Base-by-base conservation (phyloP, 2,329 filamentous ascomycete species). In the Beauveria sp. region DNA sequence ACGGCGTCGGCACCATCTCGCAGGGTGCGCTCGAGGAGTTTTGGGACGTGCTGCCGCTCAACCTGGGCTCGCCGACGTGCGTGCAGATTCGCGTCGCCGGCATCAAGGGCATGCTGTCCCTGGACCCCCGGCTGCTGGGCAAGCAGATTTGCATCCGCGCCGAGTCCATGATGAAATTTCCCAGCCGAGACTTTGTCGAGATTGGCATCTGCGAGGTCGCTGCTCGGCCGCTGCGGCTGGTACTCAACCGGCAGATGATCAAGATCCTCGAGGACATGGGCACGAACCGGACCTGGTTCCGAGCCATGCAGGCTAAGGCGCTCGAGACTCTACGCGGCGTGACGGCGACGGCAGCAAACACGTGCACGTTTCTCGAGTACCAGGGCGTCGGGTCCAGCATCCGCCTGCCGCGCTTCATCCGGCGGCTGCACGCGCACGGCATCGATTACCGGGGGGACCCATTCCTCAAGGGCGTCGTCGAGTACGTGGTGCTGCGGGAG, bases 261-360 rank as follows among this genome's bases (percentile, higher is more conserved):
- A 96, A 96, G 70, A 91, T 96, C 5, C 72, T 96, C 1, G 91
- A 96, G 68, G 91, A 96, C 65, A 85, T 93, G 71, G 80, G 81
- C 0, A 84, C 89, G 0, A 69, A 77, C 0, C 68, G 75, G 1
- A 61, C 72, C 0, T 87, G 83, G 70, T 93, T 96, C 65, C 69
- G 88, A 12, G 67, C 77, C 0, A 73, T 90, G 1, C 91, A 94
- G 70, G 75, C 77, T 0, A 74, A 76, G n/a, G 87, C 87, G 30
- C 73, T 94, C 3, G 65, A 79, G 0, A 75, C 80, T 14, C 75
- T 96, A 5, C 80, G 84, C 3, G 72, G 73, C 12, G 84, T 88
- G 52, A 87, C 86, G 0, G 73, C 79, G 0, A 81, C 78, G 22
- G 76, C 83, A 0, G 68, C 77, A 63, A 89, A 88, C 65, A 89